Evolutionary conservation across 306 rosid genomes (phyloP), one percentile per base, ranked within the genome.

Genomic region (Oxytropis ochrocephala): DNA sequence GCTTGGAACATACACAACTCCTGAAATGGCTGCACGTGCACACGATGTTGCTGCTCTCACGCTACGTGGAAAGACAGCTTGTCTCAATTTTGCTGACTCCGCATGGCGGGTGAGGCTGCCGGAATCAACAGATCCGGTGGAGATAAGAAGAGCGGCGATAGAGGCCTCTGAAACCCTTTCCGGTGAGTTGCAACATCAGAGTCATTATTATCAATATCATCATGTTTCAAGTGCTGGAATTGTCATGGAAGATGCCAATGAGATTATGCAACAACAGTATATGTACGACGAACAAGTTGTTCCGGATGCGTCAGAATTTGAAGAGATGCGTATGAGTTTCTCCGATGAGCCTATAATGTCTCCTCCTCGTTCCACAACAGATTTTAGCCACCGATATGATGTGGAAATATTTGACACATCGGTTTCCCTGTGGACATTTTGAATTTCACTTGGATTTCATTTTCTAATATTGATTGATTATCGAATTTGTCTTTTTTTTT

Each of bases 1-100:
- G 98, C 89, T 94, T 1, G 98, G 98, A 8, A 94, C 98, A 0
- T 87, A 88, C 56, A 75, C 85, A 0, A 94, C 89, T 0, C 82
- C 97, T 0, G 92, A 94, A 65, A 94, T 90, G 94, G 98, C 97
- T 0, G 98, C 97, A 0, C 79, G 98, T 0, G 98, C 98, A 0
- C 96, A 94, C 18, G 98, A 94, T 32, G 92, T 94, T 18, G 97
- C 98, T 0, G 94, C 90, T 0, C 75, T 94, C 3, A 80, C 86
- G 0, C 75, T 90, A 2, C 52, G 87, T 0, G 96, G 92, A 0
- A 88, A 73, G 54, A 81, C 82, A 0, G 91, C 94, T 0, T 90
- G 98, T 35, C 89, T 93, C 17, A 93, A 93, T 36, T 93, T 93
- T 7, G 94, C 94, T 0, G 97, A 93, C 78, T 93, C 98, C 0